Evolutionary conservation across 139 green algal species (phyloP).

Genomic region (Asterochloris erici): DNA sequence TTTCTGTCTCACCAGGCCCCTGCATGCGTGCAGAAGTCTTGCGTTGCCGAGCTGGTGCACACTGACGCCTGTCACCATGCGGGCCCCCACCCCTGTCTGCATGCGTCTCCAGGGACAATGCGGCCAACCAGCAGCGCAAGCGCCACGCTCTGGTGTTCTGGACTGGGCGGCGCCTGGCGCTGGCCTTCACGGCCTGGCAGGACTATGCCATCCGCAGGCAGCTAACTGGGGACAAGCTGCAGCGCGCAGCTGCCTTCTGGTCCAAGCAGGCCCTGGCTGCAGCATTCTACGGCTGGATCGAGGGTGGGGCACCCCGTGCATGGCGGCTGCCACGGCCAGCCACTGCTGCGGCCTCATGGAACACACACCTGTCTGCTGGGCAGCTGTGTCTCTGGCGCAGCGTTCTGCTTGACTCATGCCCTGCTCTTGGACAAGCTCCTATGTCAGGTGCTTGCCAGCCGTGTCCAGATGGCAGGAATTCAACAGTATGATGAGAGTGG

Average conservation of each 20-base stretch:
- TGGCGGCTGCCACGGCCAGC: too few species aligned
- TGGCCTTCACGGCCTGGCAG: conserved; percentile 1
- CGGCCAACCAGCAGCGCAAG: not conserved
- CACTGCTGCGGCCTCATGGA: too few species aligned
- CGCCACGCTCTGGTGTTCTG: conserved; percentile 6
- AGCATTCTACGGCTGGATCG: conserved; percentile 1
- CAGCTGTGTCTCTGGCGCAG: too few species aligned
- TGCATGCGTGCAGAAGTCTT: too few species aligned
- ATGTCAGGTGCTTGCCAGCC: too few species aligned
- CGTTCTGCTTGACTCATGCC: too few species aligned
- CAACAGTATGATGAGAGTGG: too few species aligned
- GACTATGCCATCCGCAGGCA: not conserved
- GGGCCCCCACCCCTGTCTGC: not conserved
- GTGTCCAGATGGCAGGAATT: too few species aligned
- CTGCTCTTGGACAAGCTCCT: too few species aligned
- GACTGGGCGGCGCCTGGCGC: not conserved
- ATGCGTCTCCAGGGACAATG: conserved; percentile 8
- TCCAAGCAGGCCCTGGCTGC: not conserved
- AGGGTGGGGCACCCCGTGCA: not conserved
- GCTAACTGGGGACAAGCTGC: not conserved
- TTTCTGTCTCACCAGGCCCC: too few species aligned
- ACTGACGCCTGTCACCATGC: not conserved
- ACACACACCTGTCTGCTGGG: too few species aligned
- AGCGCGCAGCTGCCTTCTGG: not conserved
- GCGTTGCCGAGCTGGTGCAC: not conserved